Base-by-base conservation (phyloP, 495 filamentous ascomycete species). In the Penicillium canescens region DNA sequence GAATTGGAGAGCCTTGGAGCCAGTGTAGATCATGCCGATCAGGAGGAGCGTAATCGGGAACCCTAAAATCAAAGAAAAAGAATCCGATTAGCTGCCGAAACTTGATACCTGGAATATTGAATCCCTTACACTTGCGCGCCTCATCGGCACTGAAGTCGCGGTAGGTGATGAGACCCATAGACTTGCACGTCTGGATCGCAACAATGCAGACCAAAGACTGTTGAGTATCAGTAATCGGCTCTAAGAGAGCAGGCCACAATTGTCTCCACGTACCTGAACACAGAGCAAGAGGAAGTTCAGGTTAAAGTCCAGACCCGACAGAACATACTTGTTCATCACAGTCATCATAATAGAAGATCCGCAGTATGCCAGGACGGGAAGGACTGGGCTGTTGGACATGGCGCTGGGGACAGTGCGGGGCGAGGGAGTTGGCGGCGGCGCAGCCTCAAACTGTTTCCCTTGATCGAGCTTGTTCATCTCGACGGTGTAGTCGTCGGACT, bases 21-120 rank as follows among this genome's bases (percentile, higher is more conserved):
- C 85, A 42, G 94, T 98, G 79, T 98, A 99, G 74, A 98, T 99
- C 93, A 97, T 99, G 61, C 92, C 92, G 69, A 99, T 95, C 54
- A 99, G 86, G 50, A 97, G 86, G 39, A 98, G 78, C 42, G 95
- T 97, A 67, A 99, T 91, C 38, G 94, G 94, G 71, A 99, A 99
- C 94, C 92, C 91, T 96, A 63, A 35, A 26, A 42, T 50, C 6
- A 56, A 33, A 52, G 21, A 43, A 35, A 21, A 24, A n/a, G 2
- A 23, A 39, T 56, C 53, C 12, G 13, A 59, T 72, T 57, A 73
- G 64, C 46, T 39, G 58, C 36, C 34, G 31, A 55, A 23, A 53
- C 18, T 28, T 38, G 16, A 14, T 18, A 42, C 20, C 38, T 39
- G 13, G 11, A n/a, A 26, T 28, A 41, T 34, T 23, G 42, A 11